A percentile compares a stretch with the other conserved stretches of the same genome.
These are phyloP conservation scores for Anacardium occidentale DNA, from an alignment of 345 rosid genomes.

Conservation along the genomic window DNA sequence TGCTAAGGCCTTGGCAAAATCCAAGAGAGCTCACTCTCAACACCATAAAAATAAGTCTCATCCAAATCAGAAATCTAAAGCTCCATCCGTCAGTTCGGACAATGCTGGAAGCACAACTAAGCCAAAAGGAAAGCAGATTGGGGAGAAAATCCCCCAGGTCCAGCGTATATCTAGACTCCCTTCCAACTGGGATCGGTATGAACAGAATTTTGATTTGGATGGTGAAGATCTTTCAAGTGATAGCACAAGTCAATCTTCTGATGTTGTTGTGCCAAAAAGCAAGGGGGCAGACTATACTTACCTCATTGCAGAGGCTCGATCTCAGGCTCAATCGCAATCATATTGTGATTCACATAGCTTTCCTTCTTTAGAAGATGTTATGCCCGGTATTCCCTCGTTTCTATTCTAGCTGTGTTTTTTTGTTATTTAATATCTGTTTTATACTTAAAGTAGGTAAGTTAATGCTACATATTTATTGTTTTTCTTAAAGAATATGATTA, in stretches of 20 bases:
- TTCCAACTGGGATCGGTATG: constrained; percentile 78
- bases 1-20: constrained; percentile 70
- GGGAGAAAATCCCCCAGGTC: constrained; percentile 35
- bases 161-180: constrained; percentile 46
- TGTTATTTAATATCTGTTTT: not conserved
- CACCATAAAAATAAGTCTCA: constrained; percentile 59
- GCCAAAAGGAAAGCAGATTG: constrained; percentile 39
- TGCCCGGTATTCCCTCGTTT: constrained; percentile 45
- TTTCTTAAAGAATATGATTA: not conserved
- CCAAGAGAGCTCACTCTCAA: constrained; percentile 83
- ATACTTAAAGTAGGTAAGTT: not conserved
- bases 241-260: constrained; percentile 25
- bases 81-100: constrained; percentile 13
- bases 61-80: constrained; percentile 45
- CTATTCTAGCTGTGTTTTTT: not conserved
- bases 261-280: constrained; percentile 58
- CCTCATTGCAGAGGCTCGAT: constrained; percentile 68
- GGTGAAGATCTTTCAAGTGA: constrained; percentile 25
- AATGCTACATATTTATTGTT: not conserved
- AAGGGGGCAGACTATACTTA: constrained; percentile 75
- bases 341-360: constrained; percentile 32
- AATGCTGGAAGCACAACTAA: constrained; percentile 29
- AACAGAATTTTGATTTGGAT: constrained; percentile 42
- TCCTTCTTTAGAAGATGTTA: constrained; percentile 48
- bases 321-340: constrained; percentile 46